These are phyloP conservation scores for Yamadazyma oceani DNA, from an alignment of 1,139 yeast species.

Conservation along the genomic window DNA sequence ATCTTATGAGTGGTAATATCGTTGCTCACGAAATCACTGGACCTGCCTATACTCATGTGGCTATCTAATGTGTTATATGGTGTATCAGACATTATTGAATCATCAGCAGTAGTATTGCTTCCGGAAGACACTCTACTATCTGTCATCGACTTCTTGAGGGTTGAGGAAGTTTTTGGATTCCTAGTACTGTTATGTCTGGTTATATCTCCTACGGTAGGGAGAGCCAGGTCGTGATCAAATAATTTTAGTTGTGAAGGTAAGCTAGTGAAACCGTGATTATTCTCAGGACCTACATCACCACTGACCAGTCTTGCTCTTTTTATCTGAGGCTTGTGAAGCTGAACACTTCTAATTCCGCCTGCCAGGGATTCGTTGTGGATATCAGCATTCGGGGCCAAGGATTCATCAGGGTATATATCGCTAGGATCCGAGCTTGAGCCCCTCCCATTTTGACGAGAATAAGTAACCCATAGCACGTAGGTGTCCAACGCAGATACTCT, in stretches of 20 bases:
- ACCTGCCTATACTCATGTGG: neutral
- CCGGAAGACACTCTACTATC: conserved; percentile 5
- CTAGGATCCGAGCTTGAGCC: conserved; percentile 10
- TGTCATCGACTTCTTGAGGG: neutral
- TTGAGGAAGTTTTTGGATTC: conserved; percentile 12
- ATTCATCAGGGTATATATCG: neutral
- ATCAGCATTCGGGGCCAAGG: neutral
- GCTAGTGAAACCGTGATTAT: conserved; percentile 14
- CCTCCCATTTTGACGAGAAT: conserved; percentile 50
- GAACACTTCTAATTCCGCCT: neutral
- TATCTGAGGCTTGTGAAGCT: conserved; percentile 1
- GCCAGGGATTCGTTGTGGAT: neutral
- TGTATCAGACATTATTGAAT: conserved; percentile 2
- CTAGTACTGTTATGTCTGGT: conserved; percentile 40
- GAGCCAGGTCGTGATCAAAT: conserved; percentile 33
- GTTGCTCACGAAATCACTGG: neutral
- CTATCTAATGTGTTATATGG: conserved; percentile 4
- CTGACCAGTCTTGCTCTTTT: conserved; percentile 18
- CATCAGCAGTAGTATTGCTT: conserved; percentile 3
- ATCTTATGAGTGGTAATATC: too few species aligned
- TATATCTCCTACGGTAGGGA: conserved; percentile 24
- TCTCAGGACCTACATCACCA: conserved; percentile 7
- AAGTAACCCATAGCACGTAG: conserved; percentile 83
- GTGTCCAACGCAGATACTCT: conserved; percentile 64
- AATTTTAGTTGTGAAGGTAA: conserved; percentile 61